Evolutionary conservation across 495 filamentous ascomycete species (phyloP).

Genomic region (Daldinia concentrica): DNA sequence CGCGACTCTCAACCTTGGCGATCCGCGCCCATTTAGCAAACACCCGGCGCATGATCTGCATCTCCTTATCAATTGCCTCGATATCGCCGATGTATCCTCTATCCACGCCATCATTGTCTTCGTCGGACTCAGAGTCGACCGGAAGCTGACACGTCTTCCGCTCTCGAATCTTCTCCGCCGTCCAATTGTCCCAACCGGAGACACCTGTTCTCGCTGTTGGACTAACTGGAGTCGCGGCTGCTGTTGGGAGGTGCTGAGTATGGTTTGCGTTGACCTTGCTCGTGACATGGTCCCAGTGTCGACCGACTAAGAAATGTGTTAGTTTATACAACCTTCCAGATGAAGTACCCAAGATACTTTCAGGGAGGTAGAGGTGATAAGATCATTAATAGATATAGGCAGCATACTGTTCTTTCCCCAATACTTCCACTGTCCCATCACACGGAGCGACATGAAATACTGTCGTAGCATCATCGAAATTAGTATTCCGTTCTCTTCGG

Average conservation of each 20-base stretch:
- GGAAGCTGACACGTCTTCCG: conserved; percentile 43
- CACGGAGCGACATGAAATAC: conserved; percentile 85
- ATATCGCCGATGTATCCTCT: conserved; percentile 34
- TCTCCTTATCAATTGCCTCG: conserved; percentile 48
- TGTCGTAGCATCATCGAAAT: conserved; percentile 86
- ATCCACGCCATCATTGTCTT: conserved; percentile 43
- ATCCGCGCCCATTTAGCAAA: conserved; percentile 79
- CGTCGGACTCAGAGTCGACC: conserved; percentile 49
- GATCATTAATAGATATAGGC: conserved; percentile 23
- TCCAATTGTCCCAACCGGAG: conserved; percentile 53
- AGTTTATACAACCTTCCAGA: not conserved
- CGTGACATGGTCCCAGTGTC: conserved; percentile 71
- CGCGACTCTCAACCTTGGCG: conserved; percentile 64
- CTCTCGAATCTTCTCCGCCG: conserved; percentile 57
- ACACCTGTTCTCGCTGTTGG: conserved; percentile 26
- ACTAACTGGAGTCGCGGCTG: conserved; percentile 43
- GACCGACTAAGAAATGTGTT: conserved; percentile 50
- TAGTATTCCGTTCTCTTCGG: conserved; percentile 85
- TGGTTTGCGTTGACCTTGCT: conserved; percentile 58
- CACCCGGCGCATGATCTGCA: conserved; percentile 65
- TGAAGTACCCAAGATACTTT: too few species aligned
- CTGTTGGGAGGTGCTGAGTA: conserved; percentile 50
- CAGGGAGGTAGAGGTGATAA: not conserved
- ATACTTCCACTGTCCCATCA: conserved; percentile 76
- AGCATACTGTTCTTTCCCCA: conserved; percentile 61